These are phyloP conservation scores for Mucor lusitanicus DNA, from an alignment of 371 early-diverging fungal species.

Conservation along the genomic window DNA sequence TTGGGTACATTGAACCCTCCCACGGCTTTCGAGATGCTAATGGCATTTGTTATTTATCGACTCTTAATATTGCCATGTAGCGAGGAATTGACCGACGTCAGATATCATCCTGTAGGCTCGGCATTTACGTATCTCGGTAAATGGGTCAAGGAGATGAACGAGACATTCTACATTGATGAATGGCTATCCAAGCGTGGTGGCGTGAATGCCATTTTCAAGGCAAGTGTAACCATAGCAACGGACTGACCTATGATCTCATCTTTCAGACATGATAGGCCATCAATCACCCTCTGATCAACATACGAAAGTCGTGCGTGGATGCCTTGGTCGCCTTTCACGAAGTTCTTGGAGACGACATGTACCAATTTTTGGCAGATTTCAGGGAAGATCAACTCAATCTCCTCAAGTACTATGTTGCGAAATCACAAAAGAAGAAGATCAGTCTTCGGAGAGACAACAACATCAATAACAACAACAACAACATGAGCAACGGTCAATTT, in stretches of 20 bases:
- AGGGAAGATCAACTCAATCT: slow-evolving; percentile 48
- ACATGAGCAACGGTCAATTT: slow-evolving; percentile 20
- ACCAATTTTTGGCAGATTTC: slow-evolving; percentile 39
- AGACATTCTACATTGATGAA: slow-evolving; percentile 43
- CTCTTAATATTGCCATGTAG: slow-evolving; percentile 25
- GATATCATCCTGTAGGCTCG: slow-evolving; percentile 48
- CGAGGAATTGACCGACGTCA: slow-evolving; percentile 16
- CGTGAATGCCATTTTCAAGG: slow-evolving; percentile 44
- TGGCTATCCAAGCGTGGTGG: slow-evolving; percentile 41
- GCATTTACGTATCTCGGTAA: slow-evolving; percentile 52
- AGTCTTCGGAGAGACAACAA: slow-evolving; percentile 33
- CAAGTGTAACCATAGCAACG: neutral
- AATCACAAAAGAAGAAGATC: slow-evolving; percentile 43
- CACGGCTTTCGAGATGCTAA: slow-evolving; percentile 47
- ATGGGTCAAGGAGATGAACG: slow-evolving; percentile 41
- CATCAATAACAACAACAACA: slow-evolving; percentile 4
- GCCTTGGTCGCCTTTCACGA: slow-evolving; percentile 53
- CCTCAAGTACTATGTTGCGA: slow-evolving; percentile 46
- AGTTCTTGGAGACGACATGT: slow-evolving; percentile 44
- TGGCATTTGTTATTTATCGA: slow-evolving; percentile 42
- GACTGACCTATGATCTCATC: neutral
- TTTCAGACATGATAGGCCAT: slow-evolving; percentile 29
- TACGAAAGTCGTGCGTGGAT: slow-evolving; percentile 52
- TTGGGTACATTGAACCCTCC: slow-evolving; percentile 38
- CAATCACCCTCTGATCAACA: slow-evolving; percentile 41